A percentile compares a stretch with the other conserved stretches of the same genome.
These are phyloP conservation scores for Dianthus caryophyllus DNA, from an alignment of 148 eudicot species.

Conservation along the genomic window DNA sequence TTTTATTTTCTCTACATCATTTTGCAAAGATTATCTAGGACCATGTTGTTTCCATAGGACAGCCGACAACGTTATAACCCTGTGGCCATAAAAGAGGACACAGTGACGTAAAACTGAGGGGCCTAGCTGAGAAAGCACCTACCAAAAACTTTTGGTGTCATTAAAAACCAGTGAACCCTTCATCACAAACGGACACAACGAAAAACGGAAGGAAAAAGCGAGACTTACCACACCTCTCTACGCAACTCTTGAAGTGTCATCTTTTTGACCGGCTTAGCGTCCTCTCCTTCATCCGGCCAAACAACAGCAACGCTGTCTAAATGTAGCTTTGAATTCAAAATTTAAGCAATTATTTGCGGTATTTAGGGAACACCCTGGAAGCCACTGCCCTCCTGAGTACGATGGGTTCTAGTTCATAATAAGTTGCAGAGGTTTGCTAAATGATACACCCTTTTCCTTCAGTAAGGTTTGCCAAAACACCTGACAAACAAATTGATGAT, in stretches of 20 bases:
- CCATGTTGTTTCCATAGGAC: neutral
- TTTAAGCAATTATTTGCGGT: conserved; percentile 73
- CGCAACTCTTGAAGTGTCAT: conserved; percentile 66
- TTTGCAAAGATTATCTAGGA: neutral
- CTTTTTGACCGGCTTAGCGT: conserved; percentile 50
- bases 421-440: conserved; percentile 56
- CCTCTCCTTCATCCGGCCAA: conserved; percentile 86
- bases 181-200: neutral
- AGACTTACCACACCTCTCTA: conserved; percentile 73
- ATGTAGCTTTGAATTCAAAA: conserved; percentile 43
- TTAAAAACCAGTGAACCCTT: neutral
- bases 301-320: conserved; percentile 56
- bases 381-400: conserved; percentile 93
- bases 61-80: neutral
- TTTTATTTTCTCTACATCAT: neutral
- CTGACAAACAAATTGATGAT: conserved; percentile 29
- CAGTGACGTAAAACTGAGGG: too few species aligned
- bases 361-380: conserved; percentile 68
- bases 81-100: too few species aligned
- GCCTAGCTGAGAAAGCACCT: neutral
- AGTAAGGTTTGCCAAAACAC: conserved; percentile 72
- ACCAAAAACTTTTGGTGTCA: neutral
- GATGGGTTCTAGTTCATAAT: conserved; percentile 52
- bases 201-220: neutral
- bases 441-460: conserved; percentile 59